Percentiles rank a stretch among this genome's conserved stretches.
Conservation (phyloP, 306 rosid genomes). For the Rubus parviflorus region DNA sequence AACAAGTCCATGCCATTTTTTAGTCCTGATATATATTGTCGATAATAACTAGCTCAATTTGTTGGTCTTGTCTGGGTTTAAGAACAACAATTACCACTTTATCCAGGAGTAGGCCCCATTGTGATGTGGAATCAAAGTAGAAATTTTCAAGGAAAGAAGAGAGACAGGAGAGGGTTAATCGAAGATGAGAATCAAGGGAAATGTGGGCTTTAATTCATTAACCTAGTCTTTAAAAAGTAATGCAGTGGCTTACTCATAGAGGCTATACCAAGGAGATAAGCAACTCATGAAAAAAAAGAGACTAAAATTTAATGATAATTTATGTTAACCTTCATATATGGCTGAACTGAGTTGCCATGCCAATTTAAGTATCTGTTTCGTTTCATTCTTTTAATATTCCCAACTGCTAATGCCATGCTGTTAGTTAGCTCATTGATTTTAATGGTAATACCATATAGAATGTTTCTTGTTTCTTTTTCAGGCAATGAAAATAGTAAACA, state of each 20-base stretch:
- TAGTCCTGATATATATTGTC: background rate
- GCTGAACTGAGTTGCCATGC: background rate
- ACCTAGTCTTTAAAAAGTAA: background rate
- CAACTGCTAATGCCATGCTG: background rate
- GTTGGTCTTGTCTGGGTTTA: background rate
- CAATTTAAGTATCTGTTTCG: background rate
- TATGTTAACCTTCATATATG: background rate
- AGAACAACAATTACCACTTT: background rate
- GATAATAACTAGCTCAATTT: background rate
- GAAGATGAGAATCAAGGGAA: background rate
- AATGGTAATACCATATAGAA: background rate
- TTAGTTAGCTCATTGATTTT: background rate
- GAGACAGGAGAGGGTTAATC: background rate
- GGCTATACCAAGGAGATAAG: background rate
- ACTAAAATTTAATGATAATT: background rate
- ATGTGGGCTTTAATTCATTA: background rate
- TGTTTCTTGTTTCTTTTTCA: slow-evolving; percentile 25
- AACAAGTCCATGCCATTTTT: background rate
- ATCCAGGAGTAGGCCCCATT: background rate
- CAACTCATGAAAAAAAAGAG: background rate
- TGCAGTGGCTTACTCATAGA: background rate
- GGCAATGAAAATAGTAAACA: slow-evolving; percentile 71
- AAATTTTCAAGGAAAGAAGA: background rate
- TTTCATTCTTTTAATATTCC: background rate
- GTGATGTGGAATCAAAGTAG: background rate